Base-by-base conservation (phyloP, 2,329 filamentous ascomycete species). In the Sclerotinia nivalis region DNA sequence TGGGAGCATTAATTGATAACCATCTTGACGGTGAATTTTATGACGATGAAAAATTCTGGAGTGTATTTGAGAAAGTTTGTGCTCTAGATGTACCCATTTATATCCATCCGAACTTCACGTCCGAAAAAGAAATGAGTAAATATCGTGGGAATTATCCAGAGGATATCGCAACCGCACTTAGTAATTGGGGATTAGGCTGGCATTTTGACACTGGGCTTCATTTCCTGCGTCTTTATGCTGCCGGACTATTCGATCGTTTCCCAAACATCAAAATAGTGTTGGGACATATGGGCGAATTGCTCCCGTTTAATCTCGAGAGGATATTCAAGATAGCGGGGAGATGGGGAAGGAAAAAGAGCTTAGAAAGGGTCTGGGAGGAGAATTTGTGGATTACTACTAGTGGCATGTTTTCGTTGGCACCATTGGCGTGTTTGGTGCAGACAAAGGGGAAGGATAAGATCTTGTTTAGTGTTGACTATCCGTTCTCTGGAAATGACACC, bases 361-460 rank as follows among this genome's bases (percentile, higher is more conserved):
- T 88, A 60, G 74, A 77, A 20, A 79, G 85, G 18, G 84, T 88
- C 2, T 89, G 84, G 81, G 81, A 84, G 60, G 78, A 82, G 70
- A 89, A 89, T 70, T 78, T 88, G 15, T 88, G 84, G 83, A 76
- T 89, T 37, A 88, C 86, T 1, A 87, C 86, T 2, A 84, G 82
- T 66, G 86, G 86, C 2, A 82, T 84, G 69, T 87, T 84, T 76
- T 82, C 82, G 40, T 71, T 87, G 25, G 80, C 79, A 68, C 83
- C 82, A 7, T 74, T 88, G 78, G 80, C 80, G 2, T 82, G 79
- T 66, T 74, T 84, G 9, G 69, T 84, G 60, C 71, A 81, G 69
- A 83, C 82, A 9, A 85, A 82, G 2, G 80, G 78, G 25, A 79
- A 82, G n/a, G 84, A 87, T 34, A 80, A 80, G 20, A 81, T 89